Conservation (phyloP, 352 stramenopile species). For the Globisporangium nagaii region DNA sequence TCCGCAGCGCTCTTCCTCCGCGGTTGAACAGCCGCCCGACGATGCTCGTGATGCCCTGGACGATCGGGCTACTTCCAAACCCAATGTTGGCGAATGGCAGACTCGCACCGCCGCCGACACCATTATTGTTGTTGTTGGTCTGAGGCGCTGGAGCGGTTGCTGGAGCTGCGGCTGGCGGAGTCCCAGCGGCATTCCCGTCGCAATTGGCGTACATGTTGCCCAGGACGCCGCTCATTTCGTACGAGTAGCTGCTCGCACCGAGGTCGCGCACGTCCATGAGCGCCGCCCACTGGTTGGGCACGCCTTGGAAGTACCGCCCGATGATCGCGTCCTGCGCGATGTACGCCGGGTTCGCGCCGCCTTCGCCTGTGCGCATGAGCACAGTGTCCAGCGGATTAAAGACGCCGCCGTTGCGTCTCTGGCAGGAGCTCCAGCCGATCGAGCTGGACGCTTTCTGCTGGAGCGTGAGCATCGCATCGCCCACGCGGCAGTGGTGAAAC, state of each 20-base stretch:
- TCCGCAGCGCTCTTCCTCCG: neutral
- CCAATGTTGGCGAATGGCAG: neutral
- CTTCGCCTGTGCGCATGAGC: conserved; percentile 22
- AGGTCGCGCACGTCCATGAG: conserved; percentile 12
- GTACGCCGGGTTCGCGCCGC: conserved; percentile 23
- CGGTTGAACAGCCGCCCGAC: neutral
- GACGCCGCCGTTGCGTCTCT: conserved; percentile 6
- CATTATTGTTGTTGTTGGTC: no score
- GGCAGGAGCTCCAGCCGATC: conserved; percentile 7
- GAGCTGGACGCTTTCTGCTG: conserved; percentile 20
- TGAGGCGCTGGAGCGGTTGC: neutral
- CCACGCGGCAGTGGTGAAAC: conserved; percentile 49
- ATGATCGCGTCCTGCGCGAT: conserved; percentile 9
- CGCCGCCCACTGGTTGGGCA: conserved; percentile 16
- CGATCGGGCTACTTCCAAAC: neutral
- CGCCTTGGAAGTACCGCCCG: conserved; percentile 48
- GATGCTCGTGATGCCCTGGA: conserved; percentile 1
- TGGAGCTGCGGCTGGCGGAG: conserved; percentile 14
- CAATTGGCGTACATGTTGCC: no score
- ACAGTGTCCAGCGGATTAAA: conserved; percentile 5
- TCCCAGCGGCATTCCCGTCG: conserved; percentile 24
- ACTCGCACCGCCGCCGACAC: neutral
- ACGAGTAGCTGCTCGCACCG: conserved; percentile 10
- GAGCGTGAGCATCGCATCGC: conserved; percentile 17
- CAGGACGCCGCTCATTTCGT: no score